Evolutionary conservation across 1,284 basidiomycete species (phyloP).

Genomic region (Leccinum pachyderme): DNA sequence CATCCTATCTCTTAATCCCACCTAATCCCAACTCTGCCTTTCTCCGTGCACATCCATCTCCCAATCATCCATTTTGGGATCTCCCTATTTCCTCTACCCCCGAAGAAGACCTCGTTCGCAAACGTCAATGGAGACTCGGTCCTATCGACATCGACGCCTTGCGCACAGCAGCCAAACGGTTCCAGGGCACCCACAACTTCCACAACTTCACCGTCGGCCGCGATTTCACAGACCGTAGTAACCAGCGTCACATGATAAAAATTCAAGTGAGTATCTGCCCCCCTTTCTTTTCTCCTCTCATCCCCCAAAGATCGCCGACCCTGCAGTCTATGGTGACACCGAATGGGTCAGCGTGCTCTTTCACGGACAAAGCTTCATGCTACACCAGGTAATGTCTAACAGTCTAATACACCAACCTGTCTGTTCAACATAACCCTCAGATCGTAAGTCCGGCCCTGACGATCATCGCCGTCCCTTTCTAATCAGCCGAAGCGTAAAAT

Average conservation of each 20-base stretch:
- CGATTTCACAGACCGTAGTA: slow-evolving; percentile 80
- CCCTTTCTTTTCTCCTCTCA: not conserved
- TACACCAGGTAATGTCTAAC: slow-evolving; percentile 74
- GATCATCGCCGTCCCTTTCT: slow-evolving; percentile 1
- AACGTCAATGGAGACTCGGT: slow-evolving; percentile 67
- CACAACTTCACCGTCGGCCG: slow-evolving; percentile 96
- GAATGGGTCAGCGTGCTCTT: slow-evolving; percentile 96
- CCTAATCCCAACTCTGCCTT: slow-evolving; percentile 78
- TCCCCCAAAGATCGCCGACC: slow-evolving; percentile 64
- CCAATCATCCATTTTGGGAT: slow-evolving; percentile 49
- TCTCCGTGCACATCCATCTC: slow-evolving; percentile 36
- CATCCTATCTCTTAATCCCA: slow-evolving; percentile 91
- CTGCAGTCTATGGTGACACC: slow-evolving; percentile 82
- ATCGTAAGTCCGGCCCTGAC: slow-evolving; percentile 18
- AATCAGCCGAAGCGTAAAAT: slow-evolving; percentile 83
- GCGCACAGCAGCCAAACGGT: slow-evolving; percentile 58
- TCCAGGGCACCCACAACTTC: slow-evolving; percentile 89
- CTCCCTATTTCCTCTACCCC: slow-evolving; percentile 37
- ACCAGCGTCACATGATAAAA: slow-evolving; percentile 81
- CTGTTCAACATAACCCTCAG: slow-evolving; percentile 13
- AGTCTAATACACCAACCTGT: slow-evolving; percentile 7
- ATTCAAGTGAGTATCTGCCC: slow-evolving; percentile 59
- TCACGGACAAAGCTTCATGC: slow-evolving; percentile 98
- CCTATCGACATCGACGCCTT: slow-evolving; percentile 56
- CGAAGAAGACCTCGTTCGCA: slow-evolving; percentile 59